phyloP scores from a whole-genome alignment of 805 yeast genomes.

The Starmerella etchellsii region DNA sequence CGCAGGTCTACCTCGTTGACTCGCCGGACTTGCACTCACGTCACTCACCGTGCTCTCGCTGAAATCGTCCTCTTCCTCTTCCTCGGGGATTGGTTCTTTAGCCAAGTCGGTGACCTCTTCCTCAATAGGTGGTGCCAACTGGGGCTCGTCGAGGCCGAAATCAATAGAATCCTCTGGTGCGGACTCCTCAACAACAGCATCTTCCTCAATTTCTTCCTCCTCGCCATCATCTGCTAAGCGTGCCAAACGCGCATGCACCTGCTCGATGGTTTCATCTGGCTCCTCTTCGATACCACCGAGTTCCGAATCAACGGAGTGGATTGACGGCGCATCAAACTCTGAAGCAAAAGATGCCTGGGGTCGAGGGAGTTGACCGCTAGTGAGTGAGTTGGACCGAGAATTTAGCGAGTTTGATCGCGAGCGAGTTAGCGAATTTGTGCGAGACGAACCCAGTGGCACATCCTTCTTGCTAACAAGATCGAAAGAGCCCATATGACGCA shows the following conservation, averaged over 20 bases:
- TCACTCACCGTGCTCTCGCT: slow-evolving; percentile 1
- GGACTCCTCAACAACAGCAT: too few species aligned
- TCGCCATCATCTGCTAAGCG: slow-evolving; percentile 1
- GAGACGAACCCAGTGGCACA: slow-evolving; percentile 2
- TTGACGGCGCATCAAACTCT: slow-evolving; percentile 6
- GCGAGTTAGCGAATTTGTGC: too few species aligned
- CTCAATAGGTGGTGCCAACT: background rate
- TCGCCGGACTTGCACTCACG: background rate
- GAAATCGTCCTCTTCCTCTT: background rate
- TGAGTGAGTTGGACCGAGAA: background rate
- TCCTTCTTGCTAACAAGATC: slow-evolving; percentile 26
- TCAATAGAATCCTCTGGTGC: background rate
- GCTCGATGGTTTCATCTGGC: slow-evolving; percentile 4
- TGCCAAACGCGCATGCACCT: slow-evolving; percentile 2
- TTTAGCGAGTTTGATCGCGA: too few species aligned
- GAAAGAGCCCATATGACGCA: slow-evolving; percentile 28
- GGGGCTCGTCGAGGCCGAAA: background rate
- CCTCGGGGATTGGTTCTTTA: background rate
- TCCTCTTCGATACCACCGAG: slow-evolving; percentile 16
- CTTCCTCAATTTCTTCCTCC: too few species aligned
- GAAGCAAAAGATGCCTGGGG: slow-evolving; percentile 4
- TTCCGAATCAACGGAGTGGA: slow-evolving; percentile 18
- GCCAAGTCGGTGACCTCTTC: background rate
- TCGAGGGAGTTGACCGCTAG: slow-evolving; percentile 3
- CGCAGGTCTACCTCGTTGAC: background rate